Conservation (phyloP, 768 basidiomycete species). For the Boletales sp. region DNA sequence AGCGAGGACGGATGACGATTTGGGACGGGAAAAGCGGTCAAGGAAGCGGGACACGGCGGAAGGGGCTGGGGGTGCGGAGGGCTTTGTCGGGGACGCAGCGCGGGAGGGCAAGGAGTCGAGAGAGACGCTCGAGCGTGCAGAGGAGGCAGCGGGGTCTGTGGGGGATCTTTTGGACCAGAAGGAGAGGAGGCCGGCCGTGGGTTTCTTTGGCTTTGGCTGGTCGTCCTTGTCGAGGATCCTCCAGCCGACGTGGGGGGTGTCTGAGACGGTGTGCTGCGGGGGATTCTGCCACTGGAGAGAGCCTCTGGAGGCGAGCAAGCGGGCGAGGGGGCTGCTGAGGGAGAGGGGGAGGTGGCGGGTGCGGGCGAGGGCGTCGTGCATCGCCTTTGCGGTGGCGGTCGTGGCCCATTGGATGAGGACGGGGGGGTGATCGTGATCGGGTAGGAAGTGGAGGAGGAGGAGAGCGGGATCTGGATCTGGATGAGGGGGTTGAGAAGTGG, state of each 20-base stretch:
- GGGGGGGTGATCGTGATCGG: conserved; percentile 23
- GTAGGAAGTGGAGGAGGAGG: too few relatives aligned
- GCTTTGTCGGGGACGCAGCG: conserved; percentile 16
- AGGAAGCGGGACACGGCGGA: conserved; percentile 85
- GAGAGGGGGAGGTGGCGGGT: conserved; percentile 57
- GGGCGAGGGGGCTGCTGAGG: conserved; percentile 62
- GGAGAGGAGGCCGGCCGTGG: conserved; percentile 59
- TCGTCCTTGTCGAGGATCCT: conserved; percentile 61
- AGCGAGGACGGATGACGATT: conserved; percentile 47
- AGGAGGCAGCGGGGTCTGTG: conserved; percentile 15
- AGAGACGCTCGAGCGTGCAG: conserved; percentile 27
- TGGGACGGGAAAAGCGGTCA: conserved; percentile 62
- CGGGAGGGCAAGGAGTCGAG: conserved; percentile 7
- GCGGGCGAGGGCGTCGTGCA: conserved; percentile 58
- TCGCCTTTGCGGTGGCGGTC: conserved; percentile 55
- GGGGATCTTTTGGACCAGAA: conserved; percentile 58
- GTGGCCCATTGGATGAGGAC: conserved; percentile 37
- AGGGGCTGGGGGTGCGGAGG: conserved; percentile 26
- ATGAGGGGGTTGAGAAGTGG: too few relatives aligned
- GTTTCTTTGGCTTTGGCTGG: conserved; percentile 45
- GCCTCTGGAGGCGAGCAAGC: conserved; percentile 66
- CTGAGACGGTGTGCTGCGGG: conserved; percentile 43
- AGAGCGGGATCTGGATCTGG: too few relatives aligned
- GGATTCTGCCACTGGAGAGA: conserved; percentile 74
- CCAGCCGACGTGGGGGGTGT: conserved; percentile 68